Percentiles rank a stretch among this genome's conserved stretches.
These are phyloP conservation scores for Phytophthora sansomeana DNA, from an alignment of 352 stramenopile genomes.

Conservation along the genomic window DNA sequence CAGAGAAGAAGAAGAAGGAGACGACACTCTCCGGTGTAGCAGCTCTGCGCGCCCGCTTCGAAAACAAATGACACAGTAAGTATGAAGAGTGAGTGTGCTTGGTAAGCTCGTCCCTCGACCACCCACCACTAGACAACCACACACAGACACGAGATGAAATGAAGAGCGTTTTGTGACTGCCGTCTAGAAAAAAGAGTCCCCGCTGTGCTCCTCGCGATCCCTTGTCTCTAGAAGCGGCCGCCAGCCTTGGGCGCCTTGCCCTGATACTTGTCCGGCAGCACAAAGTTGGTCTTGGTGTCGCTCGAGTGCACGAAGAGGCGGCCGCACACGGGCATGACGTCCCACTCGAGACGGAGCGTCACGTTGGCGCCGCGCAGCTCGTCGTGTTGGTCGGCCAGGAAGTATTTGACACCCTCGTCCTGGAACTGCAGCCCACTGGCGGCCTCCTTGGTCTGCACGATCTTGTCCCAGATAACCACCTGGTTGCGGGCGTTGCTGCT, in stretches of 20 bases:
- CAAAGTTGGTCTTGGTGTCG: slow-evolving; percentile 58
- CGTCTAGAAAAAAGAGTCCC: slow-evolving; percentile 21
- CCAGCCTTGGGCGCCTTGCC: slow-evolving; percentile 61
- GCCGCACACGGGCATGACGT: slow-evolving; percentile 88
- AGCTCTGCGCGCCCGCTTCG: slow-evolving; percentile 77
- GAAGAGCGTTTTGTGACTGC: slow-evolving; percentile 27
- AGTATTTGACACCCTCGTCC: slow-evolving; percentile 85
- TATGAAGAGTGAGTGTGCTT: slow-evolving; percentile 14
- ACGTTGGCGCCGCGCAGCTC: slow-evolving; percentile 82
- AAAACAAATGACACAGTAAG: slow-evolving; percentile 52
- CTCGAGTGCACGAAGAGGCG: slow-evolving; percentile 74
- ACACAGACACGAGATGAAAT: slow-evolving; percentile 16
- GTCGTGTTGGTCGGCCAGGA: slow-evolving; percentile 80
- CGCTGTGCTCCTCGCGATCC: neutral
- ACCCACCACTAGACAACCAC: slow-evolving; percentile 8
- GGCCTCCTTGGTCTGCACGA: slow-evolving; percentile 71
- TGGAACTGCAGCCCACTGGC: slow-evolving; percentile 57
- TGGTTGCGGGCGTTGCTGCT: slow-evolving; percentile 72
- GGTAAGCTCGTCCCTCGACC: neutral
- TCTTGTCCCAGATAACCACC: slow-evolving; percentile 90
- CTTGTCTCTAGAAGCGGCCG: slow-evolving; percentile 38
- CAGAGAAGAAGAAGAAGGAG: slow-evolving; percentile 32
- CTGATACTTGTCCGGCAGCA: slow-evolving; percentile 71
- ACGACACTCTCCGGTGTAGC: slow-evolving; percentile 62
- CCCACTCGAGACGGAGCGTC: slow-evolving; percentile 84